phyloP scores from a whole-genome alignment of 176 grass and related monocot species.

The Stipa capillata region DNA sequence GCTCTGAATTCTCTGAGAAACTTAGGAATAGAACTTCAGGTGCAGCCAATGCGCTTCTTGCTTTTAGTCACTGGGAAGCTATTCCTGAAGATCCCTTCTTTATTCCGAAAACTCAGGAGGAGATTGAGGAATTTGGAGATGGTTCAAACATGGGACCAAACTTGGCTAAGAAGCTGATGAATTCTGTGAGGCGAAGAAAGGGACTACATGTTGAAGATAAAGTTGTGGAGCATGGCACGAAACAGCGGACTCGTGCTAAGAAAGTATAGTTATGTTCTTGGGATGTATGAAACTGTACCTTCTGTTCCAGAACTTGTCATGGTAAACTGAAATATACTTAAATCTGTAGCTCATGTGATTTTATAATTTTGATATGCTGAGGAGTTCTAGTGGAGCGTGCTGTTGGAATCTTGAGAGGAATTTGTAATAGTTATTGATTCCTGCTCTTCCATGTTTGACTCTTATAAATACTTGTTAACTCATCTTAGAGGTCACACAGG shows the following conservation, averaged over 20 bases:
- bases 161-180: constrained; percentile 68
- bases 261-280: constrained; percentile 43
- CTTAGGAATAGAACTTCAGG: constrained; percentile 58
- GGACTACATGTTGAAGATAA: constrained; percentile 75
- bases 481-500: background rate
- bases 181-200: constrained; percentile 60
- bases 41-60: constrained; percentile 58
- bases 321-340: constrained; percentile 4
- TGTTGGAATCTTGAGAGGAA: background rate
- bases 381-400: background rate
- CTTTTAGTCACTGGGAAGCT: constrained; percentile 60
- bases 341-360: background rate
- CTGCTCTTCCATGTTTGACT: background rate
- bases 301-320: background rate
- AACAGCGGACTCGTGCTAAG: constrained; percentile 60
- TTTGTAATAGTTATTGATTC: background rate
- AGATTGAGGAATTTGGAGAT: constrained; percentile 77
- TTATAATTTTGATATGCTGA: background rate
- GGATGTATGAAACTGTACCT: background rate
- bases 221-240: constrained; percentile 70
- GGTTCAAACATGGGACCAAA: constrained; percentile 59
- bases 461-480: background rate
- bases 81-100: constrained; percentile 54
- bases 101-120: constrained; percentile 63
- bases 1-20: constrained; percentile 55